Evolutionary conservation across 257 asterid genomes (phyloP).

Genomic region (Solanum chmielewskii): DNA sequence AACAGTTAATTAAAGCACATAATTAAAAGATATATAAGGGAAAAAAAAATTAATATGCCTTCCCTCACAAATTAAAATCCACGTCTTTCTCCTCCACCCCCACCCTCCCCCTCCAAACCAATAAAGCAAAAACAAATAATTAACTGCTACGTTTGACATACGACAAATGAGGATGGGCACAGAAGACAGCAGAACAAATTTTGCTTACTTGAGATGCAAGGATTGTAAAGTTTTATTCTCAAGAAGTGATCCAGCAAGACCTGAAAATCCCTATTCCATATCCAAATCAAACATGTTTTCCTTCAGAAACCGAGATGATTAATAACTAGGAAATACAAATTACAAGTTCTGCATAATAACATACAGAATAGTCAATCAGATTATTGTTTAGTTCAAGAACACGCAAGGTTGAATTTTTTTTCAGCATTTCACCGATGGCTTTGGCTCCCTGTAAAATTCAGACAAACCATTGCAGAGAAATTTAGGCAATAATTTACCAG

Average conservation of each 20-base stretch:
- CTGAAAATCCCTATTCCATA: constrained; percentile 99
- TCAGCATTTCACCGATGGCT: constrained; percentile 92
- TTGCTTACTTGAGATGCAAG: constrained; percentile 64
- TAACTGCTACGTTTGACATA: background rate
- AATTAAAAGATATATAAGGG: background rate
- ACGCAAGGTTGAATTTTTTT: constrained; percentile 83
- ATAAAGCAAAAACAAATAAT: background rate
- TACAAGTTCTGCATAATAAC: constrained; percentile 8
- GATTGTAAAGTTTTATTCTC: constrained; percentile 65
- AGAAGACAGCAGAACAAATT: background rate
- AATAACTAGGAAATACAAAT: background rate
- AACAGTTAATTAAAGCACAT: background rate
- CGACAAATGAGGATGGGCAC: background rate
- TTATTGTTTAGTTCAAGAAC: constrained; percentile 84
- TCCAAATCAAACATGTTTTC: constrained; percentile 25
- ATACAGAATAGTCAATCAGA: constrained; percentile 91
- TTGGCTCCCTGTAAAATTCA: constrained; percentile 69
- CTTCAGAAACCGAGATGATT: background rate
- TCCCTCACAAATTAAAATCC: background rate
- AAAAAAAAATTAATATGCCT: background rate
- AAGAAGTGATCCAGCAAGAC: constrained; percentile 90
- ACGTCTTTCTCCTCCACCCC: background rate
- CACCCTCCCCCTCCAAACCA: background rate
- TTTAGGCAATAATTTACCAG: background rate
- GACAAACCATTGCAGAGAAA: background rate